A percentile compares a stretch with the other conserved stretches of the same genome.
Evolutionary conservation across 345 rosid genomes (phyloP).

Genomic region (Ceriops tagal): DNA sequence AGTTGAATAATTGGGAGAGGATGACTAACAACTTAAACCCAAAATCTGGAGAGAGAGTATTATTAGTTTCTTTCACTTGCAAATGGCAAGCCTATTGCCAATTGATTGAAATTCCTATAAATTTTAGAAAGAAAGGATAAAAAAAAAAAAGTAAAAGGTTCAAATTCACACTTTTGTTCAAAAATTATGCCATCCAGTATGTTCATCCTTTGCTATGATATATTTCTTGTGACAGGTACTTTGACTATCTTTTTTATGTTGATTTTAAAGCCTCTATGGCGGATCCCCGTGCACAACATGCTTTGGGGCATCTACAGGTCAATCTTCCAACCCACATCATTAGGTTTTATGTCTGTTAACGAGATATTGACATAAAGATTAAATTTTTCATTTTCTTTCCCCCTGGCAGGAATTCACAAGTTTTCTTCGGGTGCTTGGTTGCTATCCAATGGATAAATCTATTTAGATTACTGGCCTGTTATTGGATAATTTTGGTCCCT

Average conservation of each 20-base stretch:
- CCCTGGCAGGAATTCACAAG: conserved; percentile 64
- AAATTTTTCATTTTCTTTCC: background rate
- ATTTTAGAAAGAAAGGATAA: too few species aligned
- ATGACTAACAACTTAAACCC: too few species aligned
- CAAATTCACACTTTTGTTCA: too few species aligned
- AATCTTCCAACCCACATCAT: background rate
- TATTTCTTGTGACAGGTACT: conserved; percentile 54
- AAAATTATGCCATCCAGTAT: background rate
- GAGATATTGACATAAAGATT: too few species aligned
- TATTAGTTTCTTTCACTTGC: too few species aligned
- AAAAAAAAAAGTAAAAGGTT: too few species aligned
- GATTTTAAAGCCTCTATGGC: conserved; percentile 99
- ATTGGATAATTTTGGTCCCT: background rate
- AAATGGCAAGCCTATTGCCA: too few species aligned
- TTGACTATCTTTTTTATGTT: conserved; percentile 82
- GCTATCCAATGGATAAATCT: conserved; percentile 53
- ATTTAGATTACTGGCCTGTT: background rate
- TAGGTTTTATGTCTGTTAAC: background rate
- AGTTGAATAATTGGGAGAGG: background rate
- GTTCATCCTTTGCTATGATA: background rate
- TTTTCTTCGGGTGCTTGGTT: conserved; percentile 79
- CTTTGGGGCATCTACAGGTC: conserved; percentile 83
- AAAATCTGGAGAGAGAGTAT: too few species aligned
- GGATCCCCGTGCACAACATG: conserved; percentile 70
- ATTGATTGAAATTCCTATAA: too few species aligned